These are phyloP conservation scores for Fusarium proliferatum DNA, from an alignment of 2,329 filamentous ascomycete species.

Conservation along the genomic window DNA sequence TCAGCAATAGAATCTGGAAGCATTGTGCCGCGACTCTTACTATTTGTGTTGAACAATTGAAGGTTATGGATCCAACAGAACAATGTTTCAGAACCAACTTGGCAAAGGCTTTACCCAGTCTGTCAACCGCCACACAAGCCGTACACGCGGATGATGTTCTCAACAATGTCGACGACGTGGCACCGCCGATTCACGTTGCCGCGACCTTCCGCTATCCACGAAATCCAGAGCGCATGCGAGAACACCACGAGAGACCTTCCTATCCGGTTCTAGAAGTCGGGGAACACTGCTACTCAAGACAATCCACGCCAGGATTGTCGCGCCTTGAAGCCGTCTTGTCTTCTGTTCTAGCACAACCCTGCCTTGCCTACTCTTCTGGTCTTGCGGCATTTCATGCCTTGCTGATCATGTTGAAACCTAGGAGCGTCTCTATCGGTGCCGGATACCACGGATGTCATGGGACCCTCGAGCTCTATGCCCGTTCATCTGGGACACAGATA, in stretches of 20 bases:
- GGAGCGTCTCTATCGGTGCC: conserved; percentile 80
- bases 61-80: not conserved
- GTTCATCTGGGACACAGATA: conserved; percentile 78
- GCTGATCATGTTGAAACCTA: conserved; percentile 84
- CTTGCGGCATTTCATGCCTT: conserved; percentile 89
- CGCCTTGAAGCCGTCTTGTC: conserved; percentile 87
- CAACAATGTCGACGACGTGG: not conserved
- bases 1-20: not conserved
- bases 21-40: rapidly evolving
- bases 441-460: conserved; percentile 97
- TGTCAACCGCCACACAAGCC: not conserved
- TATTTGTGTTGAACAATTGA: rapidly evolving
- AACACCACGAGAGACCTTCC: not conserved
- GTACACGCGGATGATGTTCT: not conserved
- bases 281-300: conserved; percentile 82
- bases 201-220: not conserved
- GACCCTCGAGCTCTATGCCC: conserved; percentile 77
- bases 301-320: conserved; percentile 80
- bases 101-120: not conserved
- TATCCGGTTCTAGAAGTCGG: not conserved
- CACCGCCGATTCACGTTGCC: not conserved
- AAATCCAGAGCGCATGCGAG: not conserved
- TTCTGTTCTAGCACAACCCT: conserved; percentile 75
- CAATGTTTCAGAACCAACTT: not conserved
- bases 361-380: conserved; percentile 84